These are phyloP conservation scores for Orobanche coerulescens DNA, from an alignment of 257 asterid genomes.

Conservation along the genomic window DNA sequence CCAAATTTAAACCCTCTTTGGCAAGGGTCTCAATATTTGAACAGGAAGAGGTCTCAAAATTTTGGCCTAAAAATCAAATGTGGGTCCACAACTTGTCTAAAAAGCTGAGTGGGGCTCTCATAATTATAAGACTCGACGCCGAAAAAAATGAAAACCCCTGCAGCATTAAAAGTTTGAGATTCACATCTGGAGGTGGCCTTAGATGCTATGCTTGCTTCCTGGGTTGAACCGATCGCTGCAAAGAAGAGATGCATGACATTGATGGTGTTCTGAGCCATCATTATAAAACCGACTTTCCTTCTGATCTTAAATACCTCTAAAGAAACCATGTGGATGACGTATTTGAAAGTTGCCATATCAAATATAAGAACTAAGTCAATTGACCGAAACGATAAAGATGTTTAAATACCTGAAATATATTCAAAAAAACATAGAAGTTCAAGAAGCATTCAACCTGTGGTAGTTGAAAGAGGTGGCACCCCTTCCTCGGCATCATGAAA, in stretches of 20 bases:
- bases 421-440: constrained; percentile 5
- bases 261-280: constrained; percentile 3
- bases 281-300: constrained; percentile 6
- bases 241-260: background rate
- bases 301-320: constrained; percentile 11
- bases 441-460: constrained; percentile 43
- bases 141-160: too few species aligned
- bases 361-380: background rate
- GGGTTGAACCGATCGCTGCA: constrained; percentile 1
- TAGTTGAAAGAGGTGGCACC: constrained; percentile 32
- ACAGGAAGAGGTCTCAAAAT: too few species aligned
- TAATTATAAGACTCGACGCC: too few species aligned
- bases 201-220: constrained; percentile 6
- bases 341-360: constrained; percentile 9
- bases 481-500: constrained; percentile 45
- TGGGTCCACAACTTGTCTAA: too few species aligned
- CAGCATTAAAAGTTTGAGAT: too few species aligned
- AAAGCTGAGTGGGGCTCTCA: too few species aligned
- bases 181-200: too few species aligned
- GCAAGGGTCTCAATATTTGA: too few species aligned
- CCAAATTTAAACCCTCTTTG: too few species aligned
- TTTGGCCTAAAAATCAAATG: too few species aligned
- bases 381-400: constrained; percentile 3
- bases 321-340: constrained; percentile 1
- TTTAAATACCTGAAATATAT: background rate